These are phyloP conservation scores for Bauhinia variegata DNA, from an alignment of 306 rosid genomes.

Conservation along the genomic window DNA sequence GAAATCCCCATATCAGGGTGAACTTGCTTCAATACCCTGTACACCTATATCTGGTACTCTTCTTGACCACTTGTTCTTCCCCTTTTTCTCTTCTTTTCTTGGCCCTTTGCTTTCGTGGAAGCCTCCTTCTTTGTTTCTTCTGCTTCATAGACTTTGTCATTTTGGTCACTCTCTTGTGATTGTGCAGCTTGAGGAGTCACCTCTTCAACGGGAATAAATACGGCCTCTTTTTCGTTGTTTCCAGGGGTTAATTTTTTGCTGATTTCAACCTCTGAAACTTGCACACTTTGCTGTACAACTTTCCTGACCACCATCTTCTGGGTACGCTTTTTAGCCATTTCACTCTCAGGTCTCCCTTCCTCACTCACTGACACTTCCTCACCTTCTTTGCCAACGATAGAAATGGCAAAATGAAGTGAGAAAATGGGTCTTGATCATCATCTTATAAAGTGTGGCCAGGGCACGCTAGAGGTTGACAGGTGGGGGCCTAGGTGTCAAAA, in stretches of 20 bases:
- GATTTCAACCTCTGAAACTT: slow-evolving; percentile 43
- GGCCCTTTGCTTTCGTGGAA: not conserved
- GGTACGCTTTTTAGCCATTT: slow-evolving; percentile 59
- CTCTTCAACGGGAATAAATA: slow-evolving; percentile 39
- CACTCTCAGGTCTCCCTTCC: not conserved
- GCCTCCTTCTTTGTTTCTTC: slow-evolving; percentile 16
- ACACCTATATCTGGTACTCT: slow-evolving; percentile 71
- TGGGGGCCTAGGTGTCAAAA: slow-evolving; percentile 43
- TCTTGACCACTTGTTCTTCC: slow-evolving; percentile 34
- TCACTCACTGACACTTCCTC: not conserved
- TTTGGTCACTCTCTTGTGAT: not conserved
- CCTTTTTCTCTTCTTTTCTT: slow-evolving; percentile 35
- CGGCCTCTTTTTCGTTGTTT: slow-evolving; percentile 5
- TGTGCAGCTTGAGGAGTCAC: slow-evolving; percentile 26
- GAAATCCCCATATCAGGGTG: slow-evolving; percentile 78
- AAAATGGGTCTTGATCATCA: too few relatives aligned
- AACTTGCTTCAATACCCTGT: slow-evolving; percentile 70
- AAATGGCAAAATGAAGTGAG: not conserved
- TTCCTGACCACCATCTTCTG: slow-evolving; percentile 39
- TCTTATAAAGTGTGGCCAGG: too few relatives aligned
- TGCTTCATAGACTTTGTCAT: slow-evolving; percentile 9
- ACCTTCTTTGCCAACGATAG: slow-evolving; percentile 2
- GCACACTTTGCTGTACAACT: slow-evolving; percentile 36
- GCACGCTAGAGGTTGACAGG: slow-evolving; percentile 26
- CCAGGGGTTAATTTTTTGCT: slow-evolving; percentile 19